These are phyloP conservation scores for Tulasnella sp. DNA, from an alignment of 768 basidiomycete genomes.

Conservation along the genomic window DNA sequence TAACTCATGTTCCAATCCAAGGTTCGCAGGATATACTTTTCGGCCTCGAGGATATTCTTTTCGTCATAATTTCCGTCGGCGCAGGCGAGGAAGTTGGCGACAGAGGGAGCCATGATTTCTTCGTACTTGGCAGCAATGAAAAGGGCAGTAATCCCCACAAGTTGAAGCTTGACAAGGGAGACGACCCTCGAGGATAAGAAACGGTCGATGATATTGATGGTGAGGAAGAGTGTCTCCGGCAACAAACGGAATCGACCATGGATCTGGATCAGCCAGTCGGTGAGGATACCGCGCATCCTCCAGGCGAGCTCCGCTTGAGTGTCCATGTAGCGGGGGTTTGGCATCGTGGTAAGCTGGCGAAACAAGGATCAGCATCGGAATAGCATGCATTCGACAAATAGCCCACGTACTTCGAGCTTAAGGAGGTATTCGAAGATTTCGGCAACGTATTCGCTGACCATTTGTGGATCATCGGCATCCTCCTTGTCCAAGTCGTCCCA, in stretches of 20 bases:
- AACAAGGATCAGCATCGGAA: neutral
- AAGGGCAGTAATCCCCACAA: constrained; percentile 83
- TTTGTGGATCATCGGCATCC: constrained; percentile 88
- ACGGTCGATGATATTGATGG: constrained; percentile 73
- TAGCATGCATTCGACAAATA: constrained; percentile 6
- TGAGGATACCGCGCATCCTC: constrained; percentile 83
- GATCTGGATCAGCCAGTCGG: constrained; percentile 92
- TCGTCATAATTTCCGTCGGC: constrained; percentile 72
- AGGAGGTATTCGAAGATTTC: constrained; percentile 94
- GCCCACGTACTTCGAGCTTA: constrained; percentile 62
- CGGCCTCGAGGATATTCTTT: constrained; percentile 81
- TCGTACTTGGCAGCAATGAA: constrained; percentile 90
- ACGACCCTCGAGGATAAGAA: constrained; percentile 66
- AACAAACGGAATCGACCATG: constrained; percentile 80
- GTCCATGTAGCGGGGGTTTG: constrained; percentile 80
- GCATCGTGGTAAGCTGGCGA: constrained; percentile 65
- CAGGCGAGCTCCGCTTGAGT: constrained; percentile 78
- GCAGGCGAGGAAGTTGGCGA: constrained; percentile 72
- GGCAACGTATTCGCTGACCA: constrained; percentile 94
- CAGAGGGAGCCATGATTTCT: constrained; percentile 84
- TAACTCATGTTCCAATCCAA: constrained; percentile 81
- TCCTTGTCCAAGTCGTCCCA: constrained; percentile 94
- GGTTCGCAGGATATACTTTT: constrained; percentile 80
- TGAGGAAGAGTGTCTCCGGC: constrained; percentile 88
- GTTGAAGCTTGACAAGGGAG: constrained; percentile 78